A percentile compares a stretch with the other conserved stretches of the same genome.
Evolutionary conservation across 441 rosid genomes (phyloP).

Genomic region (Adansonia gregorii): DNA sequence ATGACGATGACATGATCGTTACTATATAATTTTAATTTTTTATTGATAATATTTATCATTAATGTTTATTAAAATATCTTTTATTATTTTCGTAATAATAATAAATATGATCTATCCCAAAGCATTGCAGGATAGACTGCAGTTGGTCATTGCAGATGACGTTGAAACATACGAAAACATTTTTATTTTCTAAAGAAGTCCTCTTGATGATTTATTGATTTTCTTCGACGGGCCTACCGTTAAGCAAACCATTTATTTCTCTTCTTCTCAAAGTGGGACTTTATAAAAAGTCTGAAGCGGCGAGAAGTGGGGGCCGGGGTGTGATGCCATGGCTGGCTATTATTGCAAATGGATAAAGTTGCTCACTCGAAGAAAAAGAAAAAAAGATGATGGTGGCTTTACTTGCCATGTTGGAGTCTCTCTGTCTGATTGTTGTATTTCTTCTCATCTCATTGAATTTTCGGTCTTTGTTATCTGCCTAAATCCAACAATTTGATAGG

Average conservation of each 20-base stretch:
- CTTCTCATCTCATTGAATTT: neutral
- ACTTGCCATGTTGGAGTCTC: neutral
- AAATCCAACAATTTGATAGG: neutral
- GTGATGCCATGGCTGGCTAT: neutral
- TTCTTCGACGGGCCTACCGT: neutral
- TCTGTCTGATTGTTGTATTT: neutral
- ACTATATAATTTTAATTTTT: no score
- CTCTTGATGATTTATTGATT: neutral
- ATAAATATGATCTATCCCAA: no score
- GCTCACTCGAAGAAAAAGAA: neutral
- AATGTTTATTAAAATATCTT: no score
- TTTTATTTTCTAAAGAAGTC: neutral
- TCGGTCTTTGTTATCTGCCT: neutral
- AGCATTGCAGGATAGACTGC: neutral
- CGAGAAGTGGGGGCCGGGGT: neutral
- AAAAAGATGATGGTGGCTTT: neutral
- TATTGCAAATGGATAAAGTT: conserved; percentile 13
- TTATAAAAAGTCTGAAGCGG: neutral
- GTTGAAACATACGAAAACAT: neutral
- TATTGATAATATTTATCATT: no score
- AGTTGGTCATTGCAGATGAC: neutral
- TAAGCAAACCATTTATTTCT: neutral
- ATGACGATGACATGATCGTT: no score
- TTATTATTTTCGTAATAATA: no score
- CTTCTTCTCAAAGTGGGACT: neutral